Evolutionary conservation across 495 filamentous ascomycete genomes (phyloP).

Genomic region (Aspergillus nanangensis): DNA sequence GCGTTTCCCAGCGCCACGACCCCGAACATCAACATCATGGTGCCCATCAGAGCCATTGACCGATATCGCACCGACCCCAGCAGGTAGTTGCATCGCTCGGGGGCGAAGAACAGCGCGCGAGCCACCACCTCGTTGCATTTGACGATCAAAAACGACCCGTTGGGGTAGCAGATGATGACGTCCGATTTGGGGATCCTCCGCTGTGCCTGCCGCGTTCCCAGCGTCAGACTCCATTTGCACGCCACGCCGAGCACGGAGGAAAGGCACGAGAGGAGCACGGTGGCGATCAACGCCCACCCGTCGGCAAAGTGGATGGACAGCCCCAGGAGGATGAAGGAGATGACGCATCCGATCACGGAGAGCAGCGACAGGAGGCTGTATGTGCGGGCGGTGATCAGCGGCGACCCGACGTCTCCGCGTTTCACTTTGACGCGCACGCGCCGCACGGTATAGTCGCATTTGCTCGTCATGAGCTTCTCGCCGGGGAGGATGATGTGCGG

Average conservation of each 20-base stretch:
- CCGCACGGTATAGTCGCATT: neutral
- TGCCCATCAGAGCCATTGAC: neutral
- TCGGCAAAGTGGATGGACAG: constrained; percentile 1
- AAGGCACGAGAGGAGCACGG: constrained; percentile 1
- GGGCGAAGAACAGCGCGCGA: neutral
- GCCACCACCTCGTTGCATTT: neutral
- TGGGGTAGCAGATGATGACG: constrained; percentile 2
- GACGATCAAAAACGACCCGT: neutral
- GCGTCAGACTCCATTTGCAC: neutral
- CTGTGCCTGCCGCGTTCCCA: neutral
- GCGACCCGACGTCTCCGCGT: neutral
- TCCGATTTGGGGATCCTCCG: neutral
- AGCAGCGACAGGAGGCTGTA: neutral
- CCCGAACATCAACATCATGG: constrained; percentile 3
- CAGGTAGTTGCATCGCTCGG: constrained; percentile 4
- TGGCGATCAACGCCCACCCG: constrained; percentile 1
- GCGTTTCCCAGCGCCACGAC: constrained; percentile 2
- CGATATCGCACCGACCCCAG: neutral
- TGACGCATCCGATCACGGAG: neutral
- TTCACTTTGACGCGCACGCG: neutral
- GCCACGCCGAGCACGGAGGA: neutral
- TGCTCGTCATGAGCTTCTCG: neutral
- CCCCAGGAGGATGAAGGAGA: constrained; percentile 1
- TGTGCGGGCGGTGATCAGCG: neutral
- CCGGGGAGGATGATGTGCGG: constrained; percentile 2